Percentiles rank a stretch among this genome's conserved stretches.
Conservation (phyloP, 768 basidiomycete genomes). For the Daedaleopsis nitida region DNA sequence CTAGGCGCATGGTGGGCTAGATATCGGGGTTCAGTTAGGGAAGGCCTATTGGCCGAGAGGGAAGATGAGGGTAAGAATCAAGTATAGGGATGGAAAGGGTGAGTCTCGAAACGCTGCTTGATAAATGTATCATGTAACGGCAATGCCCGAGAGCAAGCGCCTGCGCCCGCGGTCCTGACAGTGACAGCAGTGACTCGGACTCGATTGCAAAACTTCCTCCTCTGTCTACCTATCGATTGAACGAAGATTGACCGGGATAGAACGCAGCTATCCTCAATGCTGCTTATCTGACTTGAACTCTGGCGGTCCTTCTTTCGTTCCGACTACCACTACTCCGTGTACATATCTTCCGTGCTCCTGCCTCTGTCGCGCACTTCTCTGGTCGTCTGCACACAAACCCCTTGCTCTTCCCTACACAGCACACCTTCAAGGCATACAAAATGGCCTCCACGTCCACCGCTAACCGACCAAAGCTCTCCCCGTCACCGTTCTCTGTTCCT, state of each 20-base stretch:
- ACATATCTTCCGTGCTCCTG: conserved; percentile 10
- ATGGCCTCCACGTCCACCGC: conserved; percentile 14
- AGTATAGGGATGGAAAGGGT: no score
- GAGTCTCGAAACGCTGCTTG: no score
- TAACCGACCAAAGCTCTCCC: conserved; percentile 13
- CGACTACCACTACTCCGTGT: conserved; percentile 19
- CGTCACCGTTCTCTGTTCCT: conserved; percentile 21
- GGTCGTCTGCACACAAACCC: background rate
- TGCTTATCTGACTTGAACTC: conserved; percentile 5
- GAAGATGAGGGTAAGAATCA: background rate
- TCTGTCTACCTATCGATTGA: no score
- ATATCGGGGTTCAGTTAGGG: background rate
- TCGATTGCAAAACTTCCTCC: conserved; percentile 14
- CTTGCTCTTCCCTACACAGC: background rate
- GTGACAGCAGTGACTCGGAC: background rate
- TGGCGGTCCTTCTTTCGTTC: conserved; percentile 12
- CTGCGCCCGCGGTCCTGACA: background rate
- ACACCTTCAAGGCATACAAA: background rate
- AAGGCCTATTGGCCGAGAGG: background rate
- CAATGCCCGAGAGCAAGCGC: background rate
- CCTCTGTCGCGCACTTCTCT: background rate
- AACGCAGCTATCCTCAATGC: background rate
- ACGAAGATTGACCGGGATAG: no score
- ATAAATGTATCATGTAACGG: background rate
- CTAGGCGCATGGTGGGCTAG: conserved; percentile 9